phyloP scores from a whole-genome alignment of 805 yeast genomes.

The Wickerhamomyces kurtzmanii region DNA sequence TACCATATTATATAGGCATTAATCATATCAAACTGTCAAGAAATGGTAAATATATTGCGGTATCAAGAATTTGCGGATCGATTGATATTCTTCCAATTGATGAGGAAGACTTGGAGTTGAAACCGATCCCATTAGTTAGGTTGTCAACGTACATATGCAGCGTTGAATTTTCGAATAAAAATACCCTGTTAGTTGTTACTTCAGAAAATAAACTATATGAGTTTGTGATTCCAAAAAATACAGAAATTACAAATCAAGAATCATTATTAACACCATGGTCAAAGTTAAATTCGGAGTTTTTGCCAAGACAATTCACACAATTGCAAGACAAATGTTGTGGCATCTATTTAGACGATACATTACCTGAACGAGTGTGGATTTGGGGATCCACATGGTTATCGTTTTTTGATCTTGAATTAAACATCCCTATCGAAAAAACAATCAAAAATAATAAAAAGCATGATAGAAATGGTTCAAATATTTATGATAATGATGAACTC shows the following conservation, averaged over 20 bases:
- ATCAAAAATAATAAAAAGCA: constrained; percentile 24
- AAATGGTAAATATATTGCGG: constrained; percentile 35
- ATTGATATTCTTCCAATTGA: constrained; percentile 39
- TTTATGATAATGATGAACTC: constrained; percentile 27
- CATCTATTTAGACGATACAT: constrained; percentile 38
- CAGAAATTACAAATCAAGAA: constrained; percentile 5
- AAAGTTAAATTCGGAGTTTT: constrained; percentile 56
- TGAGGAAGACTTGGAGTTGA: constrained; percentile 12
- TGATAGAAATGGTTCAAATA: constrained; percentile 30
- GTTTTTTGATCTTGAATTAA: constrained; percentile 54
- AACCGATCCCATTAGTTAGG: constrained; percentile 39
- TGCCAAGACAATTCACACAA: constrained; percentile 55
- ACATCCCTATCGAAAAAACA: constrained; percentile 35
- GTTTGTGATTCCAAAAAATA: constrained; percentile 27
- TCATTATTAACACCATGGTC: constrained; percentile 68
- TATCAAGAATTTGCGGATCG: constrained; percentile 57
- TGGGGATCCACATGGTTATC: constrained; percentile 82
- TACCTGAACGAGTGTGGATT: constrained; percentile 55
- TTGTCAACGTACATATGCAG: constrained; percentile 53
- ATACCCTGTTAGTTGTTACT: constrained; percentile 53
- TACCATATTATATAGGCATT: constrained; percentile 40
- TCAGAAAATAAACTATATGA: constrained; percentile 72
- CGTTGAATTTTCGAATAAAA: constrained; percentile 39
- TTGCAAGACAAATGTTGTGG: constrained; percentile 68
- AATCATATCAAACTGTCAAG: constrained; percentile 40